Percentiles rank a stretch among this genome's conserved stretches.
phyloP scores from a whole-genome alignment of 495 filamentous ascomycete species.

The Annulohypoxylon bovei region DNA sequence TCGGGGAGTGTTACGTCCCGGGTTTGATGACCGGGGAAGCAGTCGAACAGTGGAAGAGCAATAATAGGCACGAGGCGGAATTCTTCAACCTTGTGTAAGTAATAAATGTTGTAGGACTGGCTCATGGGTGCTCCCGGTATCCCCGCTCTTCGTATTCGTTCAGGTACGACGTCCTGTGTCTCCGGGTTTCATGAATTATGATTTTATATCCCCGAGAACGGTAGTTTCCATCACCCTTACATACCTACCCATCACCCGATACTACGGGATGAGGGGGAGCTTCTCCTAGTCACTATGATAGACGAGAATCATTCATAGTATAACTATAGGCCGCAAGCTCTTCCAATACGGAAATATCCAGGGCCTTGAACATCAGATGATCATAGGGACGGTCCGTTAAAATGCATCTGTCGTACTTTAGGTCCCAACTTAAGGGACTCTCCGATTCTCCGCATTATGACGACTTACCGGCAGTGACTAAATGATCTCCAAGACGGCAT shows the following conservation, averaged over 20 bases:
- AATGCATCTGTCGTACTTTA: neutral
- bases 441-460: slow-evolving; percentile 1
- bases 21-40: slow-evolving; percentile 32
- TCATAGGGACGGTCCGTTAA: neutral
- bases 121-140: neutral
- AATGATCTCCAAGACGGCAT: neutral
- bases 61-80: slow-evolving; percentile 12
- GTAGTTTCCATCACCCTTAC: neutral
- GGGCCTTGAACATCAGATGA: neutral
- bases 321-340: neutral
- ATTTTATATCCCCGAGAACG: neutral
- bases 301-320: neutral
- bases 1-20: slow-evolving; percentile 32
- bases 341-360: neutral
- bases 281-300: neutral
- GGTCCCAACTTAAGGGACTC: neutral
- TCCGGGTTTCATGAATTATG: neutral
- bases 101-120: neutral
- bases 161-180: neutral
- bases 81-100: slow-evolving; percentile 27
- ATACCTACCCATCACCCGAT: neutral
- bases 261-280: neutral
- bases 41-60: slow-evolving; percentile 24
- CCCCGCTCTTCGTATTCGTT: slow-evolving; percentile 40
- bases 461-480: slow-evolving; percentile 4